Conservation (phyloP, 306 rosid species). For the Acacia melanoxylon region DNA sequence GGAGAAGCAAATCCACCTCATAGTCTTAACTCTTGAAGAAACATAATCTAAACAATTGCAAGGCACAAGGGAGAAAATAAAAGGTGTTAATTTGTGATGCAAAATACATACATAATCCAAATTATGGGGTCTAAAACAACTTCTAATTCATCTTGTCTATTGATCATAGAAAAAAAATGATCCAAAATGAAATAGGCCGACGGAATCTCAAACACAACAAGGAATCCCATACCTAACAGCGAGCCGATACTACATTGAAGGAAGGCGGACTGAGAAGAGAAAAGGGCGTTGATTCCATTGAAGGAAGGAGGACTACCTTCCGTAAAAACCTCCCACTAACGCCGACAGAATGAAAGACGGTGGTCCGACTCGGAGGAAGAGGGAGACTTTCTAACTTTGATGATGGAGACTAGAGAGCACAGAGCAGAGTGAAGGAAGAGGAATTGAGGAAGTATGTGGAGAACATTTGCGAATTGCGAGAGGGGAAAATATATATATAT, state of each 20-base stretch:
- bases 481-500: too few species aligned
- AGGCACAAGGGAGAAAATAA: constrained; percentile 9
- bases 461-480: too few species aligned
- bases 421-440: background rate
- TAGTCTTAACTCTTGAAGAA: background rate
- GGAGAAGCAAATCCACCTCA: too few species aligned
- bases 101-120: constrained; percentile 76
- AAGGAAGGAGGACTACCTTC: background rate
- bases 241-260: background rate
- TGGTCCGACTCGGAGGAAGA: background rate
- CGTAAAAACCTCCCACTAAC: too few species aligned
- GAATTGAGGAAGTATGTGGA: too few species aligned
- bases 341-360: background rate
- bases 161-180: too few species aligned
- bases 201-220: background rate
- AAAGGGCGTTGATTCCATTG: background rate
- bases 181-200: too few species aligned
- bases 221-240: background rate
- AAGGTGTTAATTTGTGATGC: constrained; percentile 16
- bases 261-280: background rate
- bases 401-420: too few species aligned
- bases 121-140: constrained; percentile 25
- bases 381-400: too few species aligned
- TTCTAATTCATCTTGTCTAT: too few species aligned
- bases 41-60: background rate